Percentiles rank a stretch among this genome's conserved stretches.
phyloP scores from a whole-genome alignment of 192 early-diverging fungal species.

The Backusella sp. region DNA sequence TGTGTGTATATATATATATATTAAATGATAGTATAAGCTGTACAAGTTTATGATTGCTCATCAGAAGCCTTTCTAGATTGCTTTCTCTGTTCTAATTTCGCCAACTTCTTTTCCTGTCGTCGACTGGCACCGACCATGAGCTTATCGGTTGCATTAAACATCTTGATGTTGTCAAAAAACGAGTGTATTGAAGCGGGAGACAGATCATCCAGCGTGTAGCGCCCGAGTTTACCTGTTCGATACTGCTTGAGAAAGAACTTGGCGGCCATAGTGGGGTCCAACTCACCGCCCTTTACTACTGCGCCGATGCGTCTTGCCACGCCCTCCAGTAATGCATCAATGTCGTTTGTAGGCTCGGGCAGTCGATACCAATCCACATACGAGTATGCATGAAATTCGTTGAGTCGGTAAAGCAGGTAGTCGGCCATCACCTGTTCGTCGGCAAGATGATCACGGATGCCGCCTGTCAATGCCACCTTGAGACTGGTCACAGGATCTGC shows the following conservation, averaged over 20 bases:
- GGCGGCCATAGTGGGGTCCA: conserved; percentile 65
- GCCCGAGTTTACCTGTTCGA: conserved; percentile 82
- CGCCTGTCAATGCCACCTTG: conserved; percentile 88
- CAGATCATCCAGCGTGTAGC: conserved; percentile 81
- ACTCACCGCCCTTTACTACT: conserved; percentile 61
- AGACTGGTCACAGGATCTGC: conserved; percentile 77
- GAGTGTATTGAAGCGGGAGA: conserved; percentile 44
- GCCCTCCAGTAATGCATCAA: conserved; percentile 58
- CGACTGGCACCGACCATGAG: conserved; percentile 29
- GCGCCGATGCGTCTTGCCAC: conserved; percentile 70
- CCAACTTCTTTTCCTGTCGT: conserved; percentile 47
- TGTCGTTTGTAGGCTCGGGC: conserved; percentile 65
- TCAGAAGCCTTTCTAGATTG: conserved; percentile 7
- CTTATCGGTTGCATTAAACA: background rate
- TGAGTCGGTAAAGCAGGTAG: conserved; percentile 86
- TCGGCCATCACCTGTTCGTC: conserved; percentile 85
- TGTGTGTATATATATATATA: too few relatives aligned
- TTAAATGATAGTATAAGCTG: too few relatives aligned
- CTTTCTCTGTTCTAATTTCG: conserved; percentile 46
- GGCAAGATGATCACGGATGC: conserved; percentile 82
- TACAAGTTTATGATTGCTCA: background rate
- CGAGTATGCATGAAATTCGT: conserved; percentile 53
- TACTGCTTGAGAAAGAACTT: conserved; percentile 74
- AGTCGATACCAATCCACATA: conserved; percentile 34
- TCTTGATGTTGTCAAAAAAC: conserved; percentile 41